phyloP scores from a whole-genome alignment of 148 eudicot genomes.

The Vaccinium corymbosum region DNA sequence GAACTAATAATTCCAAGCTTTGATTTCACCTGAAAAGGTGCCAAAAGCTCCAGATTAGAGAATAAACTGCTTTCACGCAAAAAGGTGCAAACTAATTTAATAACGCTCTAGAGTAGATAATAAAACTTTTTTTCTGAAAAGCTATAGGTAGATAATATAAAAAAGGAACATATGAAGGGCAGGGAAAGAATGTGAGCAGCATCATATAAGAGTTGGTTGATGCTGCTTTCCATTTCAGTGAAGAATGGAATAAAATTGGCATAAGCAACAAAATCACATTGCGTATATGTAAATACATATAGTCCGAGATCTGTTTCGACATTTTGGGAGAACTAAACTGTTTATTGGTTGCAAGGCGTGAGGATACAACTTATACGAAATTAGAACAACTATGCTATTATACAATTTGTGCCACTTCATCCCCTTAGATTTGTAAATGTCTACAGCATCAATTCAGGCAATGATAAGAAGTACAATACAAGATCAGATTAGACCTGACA shows the following conservation, averaged over 20 bases:
- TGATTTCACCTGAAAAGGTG: slow-evolving; percentile 64
- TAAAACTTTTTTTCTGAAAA: neutral
- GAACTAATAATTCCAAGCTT: slow-evolving; percentile 76
- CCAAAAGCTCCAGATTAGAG: neutral
- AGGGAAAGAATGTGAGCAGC: neutral
- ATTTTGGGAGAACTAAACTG: neutral
- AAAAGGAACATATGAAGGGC: neutral
- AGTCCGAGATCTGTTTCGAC: neutral
- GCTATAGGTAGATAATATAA: too few relatives aligned
- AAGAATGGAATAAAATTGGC: too few relatives aligned
- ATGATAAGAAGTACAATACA: neutral
- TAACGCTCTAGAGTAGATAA: neutral
- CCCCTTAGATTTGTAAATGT: neutral
- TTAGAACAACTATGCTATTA: neutral
- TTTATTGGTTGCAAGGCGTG: neutral
- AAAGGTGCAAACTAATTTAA: slow-evolving; percentile 6
- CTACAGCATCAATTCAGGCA: neutral
- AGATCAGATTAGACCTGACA: neutral
- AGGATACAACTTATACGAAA: neutral
- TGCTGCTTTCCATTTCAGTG: neutral
- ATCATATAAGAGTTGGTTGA: neutral
- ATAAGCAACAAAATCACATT: neutral
- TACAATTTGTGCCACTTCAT: neutral
- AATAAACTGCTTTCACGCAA: slow-evolving; percentile 35
- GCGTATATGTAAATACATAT: neutral